Evolutionary conservation across 1,284 basidiomycete species (phyloP), one percentile per base, ranked within the genome.

Genomic region (Malassezia furfur): DNA sequence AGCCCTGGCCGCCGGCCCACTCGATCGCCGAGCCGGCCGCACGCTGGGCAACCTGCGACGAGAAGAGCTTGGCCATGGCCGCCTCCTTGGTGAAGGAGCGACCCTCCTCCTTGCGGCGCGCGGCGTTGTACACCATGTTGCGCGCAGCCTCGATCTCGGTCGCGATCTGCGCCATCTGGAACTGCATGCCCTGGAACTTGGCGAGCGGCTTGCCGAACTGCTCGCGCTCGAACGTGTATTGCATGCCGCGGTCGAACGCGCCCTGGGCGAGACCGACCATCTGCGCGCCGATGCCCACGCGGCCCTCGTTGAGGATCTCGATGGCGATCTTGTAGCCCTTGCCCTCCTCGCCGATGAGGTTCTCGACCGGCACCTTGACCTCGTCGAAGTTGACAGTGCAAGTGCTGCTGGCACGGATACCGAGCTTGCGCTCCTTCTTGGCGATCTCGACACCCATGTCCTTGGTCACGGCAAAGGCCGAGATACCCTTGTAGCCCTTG

Each of bases 401-500:
- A 0, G 93, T 98, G 21, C 90, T 94, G n/a, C 88, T 93, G 0
- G 93, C 91, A 50, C 86, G 82, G 75, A 98, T 98, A 57, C 93
- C 93, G 52, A 98, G 84, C 78, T 99, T 99, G 78, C 93, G 84
- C 77, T 99, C 93, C 80, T 96, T 96, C 81, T 99, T 99, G 44
- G 91, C 91, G 61, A 98, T 91, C 76, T 96, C 80, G 63, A 99
- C 82, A 15, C 94, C 94, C 88, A 93, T 91, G 62, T 91, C 88
- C 77, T 90, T 94, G 52, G 89, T 91, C 25, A 91, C 87, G 54
- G 91, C 80, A 77, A 99, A 99, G 74, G 91, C 96, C 19, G 91
- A 93, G 76, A 99, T 99, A 35, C 93, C 93, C 78, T 96, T 98
- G 82, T 98, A 98, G 1, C 94, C 93, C 76, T 91, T 91, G 65